These are phyloP conservation scores for Saxophila tyrrhenica DNA, from an alignment of 495 filamentous ascomycete species.

Conservation along the genomic window DNA sequence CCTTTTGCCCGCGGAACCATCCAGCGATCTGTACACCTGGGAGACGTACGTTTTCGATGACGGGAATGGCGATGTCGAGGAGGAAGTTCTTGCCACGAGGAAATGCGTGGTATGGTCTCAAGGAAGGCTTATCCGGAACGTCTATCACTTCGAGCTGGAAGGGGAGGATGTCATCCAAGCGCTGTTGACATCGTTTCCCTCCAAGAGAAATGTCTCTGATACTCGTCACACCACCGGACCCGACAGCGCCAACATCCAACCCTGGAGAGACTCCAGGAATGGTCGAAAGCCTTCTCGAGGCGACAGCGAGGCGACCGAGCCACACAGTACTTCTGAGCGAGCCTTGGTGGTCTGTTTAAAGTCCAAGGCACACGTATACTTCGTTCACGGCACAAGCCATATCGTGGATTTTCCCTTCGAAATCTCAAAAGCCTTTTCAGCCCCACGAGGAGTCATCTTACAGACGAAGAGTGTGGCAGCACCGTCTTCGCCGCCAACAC, in stretches of 20 bases:
- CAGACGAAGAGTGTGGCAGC: conserved; percentile 47
- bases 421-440: conserved; percentile 74
- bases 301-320: not conserved
- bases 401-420: conserved; percentile 90
- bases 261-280: no score
- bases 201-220: not conserved
- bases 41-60: conserved; percentile 40
- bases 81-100: conserved; percentile 79
- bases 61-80: conserved; percentile 31
- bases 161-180: conserved; percentile 75
- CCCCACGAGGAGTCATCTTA: conserved; percentile 69
- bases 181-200: conserved; percentile 62
- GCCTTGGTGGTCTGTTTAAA: conserved; percentile 86
- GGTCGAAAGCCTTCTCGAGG: not conserved
- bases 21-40: conserved; percentile 62
- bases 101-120: conserved; percentile 84
- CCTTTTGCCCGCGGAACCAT: conserved; percentile 59
- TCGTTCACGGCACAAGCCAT: conserved; percentile 78
- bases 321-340: conserved; percentile 24
- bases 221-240: no score
- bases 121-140: conserved; percentile 71
- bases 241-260: no score
- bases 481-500: conserved; percentile 20
- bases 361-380: conserved; percentile 86
- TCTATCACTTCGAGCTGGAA: conserved; percentile 78